These are phyloP conservation scores for Monilinia vaccinii-corymbosi DNA, from an alignment of 2,329 filamentous ascomycete genomes.

Conservation along the genomic window DNA sequence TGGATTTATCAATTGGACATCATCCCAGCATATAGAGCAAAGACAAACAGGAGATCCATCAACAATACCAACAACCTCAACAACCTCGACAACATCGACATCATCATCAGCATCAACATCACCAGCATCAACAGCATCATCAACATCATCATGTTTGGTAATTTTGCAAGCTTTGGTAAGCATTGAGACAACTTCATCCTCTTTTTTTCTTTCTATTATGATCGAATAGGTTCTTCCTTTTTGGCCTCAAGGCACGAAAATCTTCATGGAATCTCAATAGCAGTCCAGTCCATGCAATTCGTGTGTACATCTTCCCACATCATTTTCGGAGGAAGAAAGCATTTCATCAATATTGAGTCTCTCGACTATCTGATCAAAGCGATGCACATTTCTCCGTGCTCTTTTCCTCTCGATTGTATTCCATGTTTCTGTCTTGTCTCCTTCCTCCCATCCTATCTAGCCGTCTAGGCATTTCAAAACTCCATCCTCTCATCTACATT, in stretches of 20 bases:
- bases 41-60: too few species aligned
- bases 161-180: slow-evolving; percentile 10
- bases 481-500: neutral
- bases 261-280: neutral
- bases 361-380: neutral
- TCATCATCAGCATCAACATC: too few species aligned
- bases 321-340: neutral
- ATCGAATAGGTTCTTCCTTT: neutral
- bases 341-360: neutral
- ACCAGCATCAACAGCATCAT: too few species aligned
- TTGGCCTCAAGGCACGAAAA: neutral
- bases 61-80: too few species aligned
- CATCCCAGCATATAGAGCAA: too few species aligned
- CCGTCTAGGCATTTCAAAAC: neutral
- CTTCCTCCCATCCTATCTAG: neutral
- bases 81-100: too few species aligned
- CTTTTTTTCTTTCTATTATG: neutral
- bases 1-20: too few species aligned
- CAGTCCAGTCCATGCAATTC: neutral
- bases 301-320: neutral
- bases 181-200: neutral
- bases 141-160: slow-evolving; percentile 9
- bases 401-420: neutral
- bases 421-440: neutral
- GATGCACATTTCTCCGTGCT: neutral